Evolutionary conservation across 805 yeast species (phyloP).

Genomic region (Metschnikowia orientalis): DNA sequence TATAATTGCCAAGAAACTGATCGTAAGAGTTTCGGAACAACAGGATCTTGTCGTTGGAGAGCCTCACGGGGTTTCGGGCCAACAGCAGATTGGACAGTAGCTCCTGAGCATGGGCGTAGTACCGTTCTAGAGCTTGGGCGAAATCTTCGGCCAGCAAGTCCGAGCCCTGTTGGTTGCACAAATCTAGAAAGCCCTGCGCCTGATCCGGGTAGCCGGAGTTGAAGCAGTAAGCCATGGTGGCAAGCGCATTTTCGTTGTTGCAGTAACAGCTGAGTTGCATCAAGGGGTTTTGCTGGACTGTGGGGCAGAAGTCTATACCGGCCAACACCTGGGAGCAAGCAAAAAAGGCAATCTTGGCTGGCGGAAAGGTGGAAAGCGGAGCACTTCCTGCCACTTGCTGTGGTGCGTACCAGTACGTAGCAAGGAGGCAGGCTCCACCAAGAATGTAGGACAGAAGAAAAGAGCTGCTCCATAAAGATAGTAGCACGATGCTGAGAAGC

Average conservation of each 20-base stretch:
- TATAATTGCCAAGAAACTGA: constrained; percentile 39
- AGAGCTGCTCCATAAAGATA: constrained; percentile 1
- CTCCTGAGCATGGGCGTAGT: constrained; percentile 6
- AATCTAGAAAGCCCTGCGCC: constrained; percentile 21
- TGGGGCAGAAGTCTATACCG: constrained; percentile 21
- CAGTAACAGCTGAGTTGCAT: constrained; percentile 22
- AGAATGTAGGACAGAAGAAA: constrained; percentile 3
- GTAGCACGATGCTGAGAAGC: too few relatives aligned
- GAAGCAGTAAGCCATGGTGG: constrained; percentile 37
- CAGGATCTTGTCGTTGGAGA: constrained; percentile 20
- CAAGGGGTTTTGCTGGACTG: neutral
- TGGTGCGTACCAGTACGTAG: constrained; percentile 49
- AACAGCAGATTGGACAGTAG: constrained; percentile 1
- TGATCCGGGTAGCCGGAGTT: constrained; percentile 21
- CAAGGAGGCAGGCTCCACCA: constrained; percentile 1
- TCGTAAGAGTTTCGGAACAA: constrained; percentile 27
- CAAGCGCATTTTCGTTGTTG: constrained; percentile 28
- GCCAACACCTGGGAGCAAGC: constrained; percentile 28
- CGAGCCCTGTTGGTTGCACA: constrained; percentile 23
- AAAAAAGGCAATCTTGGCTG: constrained; percentile 26
- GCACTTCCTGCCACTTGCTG: constrained; percentile 24
- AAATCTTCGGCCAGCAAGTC: constrained; percentile 22
- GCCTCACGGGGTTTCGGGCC: constrained; percentile 21
- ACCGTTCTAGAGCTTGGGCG: constrained; percentile 16
- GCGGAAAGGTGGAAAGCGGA: constrained; percentile 29